phyloP scores from a whole-genome alignment of 1,284 basidiomycete species.

The Wolfiporia cocos region DNA sequence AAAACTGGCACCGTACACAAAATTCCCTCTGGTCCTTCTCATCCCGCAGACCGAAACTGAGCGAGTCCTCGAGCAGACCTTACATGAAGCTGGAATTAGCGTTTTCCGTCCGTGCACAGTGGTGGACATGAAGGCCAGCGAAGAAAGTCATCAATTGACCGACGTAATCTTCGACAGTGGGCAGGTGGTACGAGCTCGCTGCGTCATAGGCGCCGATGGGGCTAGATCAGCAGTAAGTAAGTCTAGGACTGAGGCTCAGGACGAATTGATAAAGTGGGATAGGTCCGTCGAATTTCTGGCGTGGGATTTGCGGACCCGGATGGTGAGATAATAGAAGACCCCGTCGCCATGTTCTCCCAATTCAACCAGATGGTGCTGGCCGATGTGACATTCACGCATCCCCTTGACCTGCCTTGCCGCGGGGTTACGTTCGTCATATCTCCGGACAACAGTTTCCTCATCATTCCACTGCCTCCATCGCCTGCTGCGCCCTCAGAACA shows the following conservation, averaged over 20 bases:
- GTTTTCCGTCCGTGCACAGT: constrained; percentile 34
- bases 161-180: constrained; percentile 47
- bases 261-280: too few relatives aligned
- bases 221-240: constrained; percentile 41
- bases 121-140: constrained; percentile 17
- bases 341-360: constrained; percentile 6
- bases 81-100: constrained; percentile 27
- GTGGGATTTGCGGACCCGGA: constrained; percentile 24
- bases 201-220: constrained; percentile 55
- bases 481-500: neutral
- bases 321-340: constrained; percentile 11
- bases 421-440: constrained; percentile 15
- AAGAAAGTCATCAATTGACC: constrained; percentile 16
- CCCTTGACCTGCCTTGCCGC: constrained; percentile 9
- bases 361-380: constrained; percentile 26
- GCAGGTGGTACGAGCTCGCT: constrained; percentile 36
- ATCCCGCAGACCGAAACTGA: constrained; percentile 47
- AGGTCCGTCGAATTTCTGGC: constrained; percentile 24
- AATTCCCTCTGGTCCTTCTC: constrained; percentile 37
- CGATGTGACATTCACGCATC: constrained; percentile 24
- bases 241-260: too few relatives aligned
- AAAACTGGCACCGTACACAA: constrained; percentile 30
- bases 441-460: constrained; percentile 24
- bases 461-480: constrained; percentile 17
- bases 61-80: constrained; percentile 29